Percentiles rank a stretch among this genome's conserved stretches.
These are phyloP conservation scores for Madurella mycetomatis DNA, from an alignment of 2,329 filamentous ascomycete genomes.

Conservation along the genomic window DNA sequence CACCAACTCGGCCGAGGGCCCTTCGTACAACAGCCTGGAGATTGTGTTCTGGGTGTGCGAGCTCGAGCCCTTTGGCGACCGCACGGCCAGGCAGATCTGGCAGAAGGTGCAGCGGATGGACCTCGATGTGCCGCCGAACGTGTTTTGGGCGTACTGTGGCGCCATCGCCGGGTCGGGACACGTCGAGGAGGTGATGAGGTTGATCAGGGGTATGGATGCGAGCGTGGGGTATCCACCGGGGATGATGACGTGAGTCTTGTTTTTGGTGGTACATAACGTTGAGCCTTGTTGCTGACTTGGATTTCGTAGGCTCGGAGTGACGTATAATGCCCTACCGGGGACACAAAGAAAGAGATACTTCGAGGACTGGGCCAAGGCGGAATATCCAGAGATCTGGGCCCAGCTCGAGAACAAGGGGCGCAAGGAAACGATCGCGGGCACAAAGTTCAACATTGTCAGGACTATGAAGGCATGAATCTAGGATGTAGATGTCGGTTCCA, in stretches of 20 bases:
- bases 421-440: slow-evolving; percentile 40
- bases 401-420: slow-evolving; percentile 55
- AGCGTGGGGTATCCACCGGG: slow-evolving; percentile 65
- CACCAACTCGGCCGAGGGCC: slow-evolving; percentile 77
- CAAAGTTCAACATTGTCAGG: slow-evolving; percentile 47
- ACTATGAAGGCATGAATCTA: slow-evolving; percentile 42
- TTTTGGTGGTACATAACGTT: background rate
- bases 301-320: slow-evolving; percentile 58
- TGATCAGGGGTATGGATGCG: slow-evolving; percentile 63
- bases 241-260: slow-evolving; percentile 60
- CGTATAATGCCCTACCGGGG: slow-evolving; percentile 69
- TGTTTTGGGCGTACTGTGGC: slow-evolving; percentile 74
- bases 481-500: background rate
- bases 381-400: slow-evolving; percentile 66
- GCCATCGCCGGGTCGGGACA: slow-evolving; percentile 70
- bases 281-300: slow-evolving; percentile 8
- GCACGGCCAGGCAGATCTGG: slow-evolving; percentile 65
- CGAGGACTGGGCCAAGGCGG: slow-evolving; percentile 66
- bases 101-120: slow-evolving; percentile 67
- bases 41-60: slow-evolving; percentile 80
- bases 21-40: slow-evolving; percentile 73
- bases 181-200: slow-evolving; percentile 60
- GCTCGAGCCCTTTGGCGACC: slow-evolving; percentile 52
- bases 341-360: slow-evolving; percentile 63
- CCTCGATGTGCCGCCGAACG: slow-evolving; percentile 65